Evolutionary conservation across 176 grass and related monocot genomes (phyloP), one percentile per base, ranked within the genome.

Genomic region (Oryza brachyantha): DNA sequence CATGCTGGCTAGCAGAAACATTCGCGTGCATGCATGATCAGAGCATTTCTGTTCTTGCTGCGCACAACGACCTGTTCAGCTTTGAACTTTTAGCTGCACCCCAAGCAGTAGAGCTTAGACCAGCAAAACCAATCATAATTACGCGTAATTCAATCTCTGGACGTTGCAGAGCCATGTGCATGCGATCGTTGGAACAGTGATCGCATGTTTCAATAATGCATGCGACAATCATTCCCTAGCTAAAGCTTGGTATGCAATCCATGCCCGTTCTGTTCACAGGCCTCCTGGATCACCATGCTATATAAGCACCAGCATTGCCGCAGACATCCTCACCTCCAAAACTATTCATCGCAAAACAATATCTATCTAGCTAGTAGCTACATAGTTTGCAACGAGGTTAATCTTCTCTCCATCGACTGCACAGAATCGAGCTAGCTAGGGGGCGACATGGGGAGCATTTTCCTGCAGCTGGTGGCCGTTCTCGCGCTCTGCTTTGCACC

Each of bases 121-220:
- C 10, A 37, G 12, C 29, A 12, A 12, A 29, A 50, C 35, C 29
- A 50, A 73, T 64, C 58, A 73, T 73, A 27, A n/a, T 17, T 25
- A 37, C 29, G 48, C 19, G 19, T 21, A 61, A 71, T 66, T 81
- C 67, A 70, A 45, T 61, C 7, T 34, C 5, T 10, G 37, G 43
- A 31, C 60, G 80, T 41, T 64, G 11, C 29, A 9, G 29, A 9
- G 29, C 57, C 79, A 81, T 81, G 79, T 73, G 68, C 79, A 52
- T 37, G 7, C 41, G 60, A 65, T 81, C 59, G 16, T 74, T 82
- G 11, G 59, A 52, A 74, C 34, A 29, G 5, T 8, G 29, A 14
- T 64, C 2, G 3, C 59, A 48, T 43, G 21, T 45, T 46, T 24
- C 17, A 17, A 71, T 32, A 14, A 70, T 65, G 13, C 0, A 17